Evolutionary conservation across 73 alveolate species (phyloP).

Genomic region (Urostyla sp.): DNA sequence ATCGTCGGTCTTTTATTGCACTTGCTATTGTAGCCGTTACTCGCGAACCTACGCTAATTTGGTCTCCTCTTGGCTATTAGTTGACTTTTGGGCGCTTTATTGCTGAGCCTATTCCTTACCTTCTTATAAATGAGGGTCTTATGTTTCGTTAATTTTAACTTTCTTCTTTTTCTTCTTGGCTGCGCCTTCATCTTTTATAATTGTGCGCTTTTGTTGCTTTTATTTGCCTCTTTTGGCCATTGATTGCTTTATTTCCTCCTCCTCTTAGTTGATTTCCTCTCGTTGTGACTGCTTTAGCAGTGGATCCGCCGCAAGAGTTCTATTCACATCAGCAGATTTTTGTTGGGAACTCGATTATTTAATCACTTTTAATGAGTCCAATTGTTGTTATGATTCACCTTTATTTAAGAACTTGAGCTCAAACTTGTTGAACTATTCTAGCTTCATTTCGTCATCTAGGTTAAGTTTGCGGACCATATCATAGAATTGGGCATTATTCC

Average conservation of each 20-base stretch:
- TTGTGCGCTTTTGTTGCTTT: slow-evolving; percentile 9
- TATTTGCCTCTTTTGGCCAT: slow-evolving; percentile 36
- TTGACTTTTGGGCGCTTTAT: too few relatives aligned
- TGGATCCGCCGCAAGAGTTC: too few relatives aligned
- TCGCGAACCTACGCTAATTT: not conserved
- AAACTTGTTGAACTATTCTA: slow-evolving; percentile 33
- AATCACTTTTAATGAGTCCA: not conserved
- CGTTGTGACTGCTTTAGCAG: not conserved
- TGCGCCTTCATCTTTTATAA: slow-evolving; percentile 30
- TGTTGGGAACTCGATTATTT: too few relatives aligned
- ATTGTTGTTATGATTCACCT: not conserved
- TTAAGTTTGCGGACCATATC: slow-evolving; percentile 16
- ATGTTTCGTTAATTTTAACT: too few relatives aligned
- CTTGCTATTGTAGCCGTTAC: not conserved
- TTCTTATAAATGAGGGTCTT: too few relatives aligned
- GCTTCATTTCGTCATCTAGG: slow-evolving; percentile 20
- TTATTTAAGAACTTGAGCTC: slow-evolving; percentile 42
- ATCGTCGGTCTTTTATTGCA: not conserved
- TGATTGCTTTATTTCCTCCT: not conserved
- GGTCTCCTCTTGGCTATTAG: too few relatives aligned
- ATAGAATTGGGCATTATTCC: slow-evolving; percentile 13
- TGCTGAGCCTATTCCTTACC: too few relatives aligned
- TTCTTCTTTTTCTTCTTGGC: too few relatives aligned
- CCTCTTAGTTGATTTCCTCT: not conserved
- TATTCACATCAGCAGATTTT: too few relatives aligned